Percentiles rank a stretch among this genome's conserved stretches.
These are phyloP conservation scores for Spiromastix sp. DNA, from an alignment of 2,329 filamentous ascomycete species.

Conservation along the genomic window DNA sequence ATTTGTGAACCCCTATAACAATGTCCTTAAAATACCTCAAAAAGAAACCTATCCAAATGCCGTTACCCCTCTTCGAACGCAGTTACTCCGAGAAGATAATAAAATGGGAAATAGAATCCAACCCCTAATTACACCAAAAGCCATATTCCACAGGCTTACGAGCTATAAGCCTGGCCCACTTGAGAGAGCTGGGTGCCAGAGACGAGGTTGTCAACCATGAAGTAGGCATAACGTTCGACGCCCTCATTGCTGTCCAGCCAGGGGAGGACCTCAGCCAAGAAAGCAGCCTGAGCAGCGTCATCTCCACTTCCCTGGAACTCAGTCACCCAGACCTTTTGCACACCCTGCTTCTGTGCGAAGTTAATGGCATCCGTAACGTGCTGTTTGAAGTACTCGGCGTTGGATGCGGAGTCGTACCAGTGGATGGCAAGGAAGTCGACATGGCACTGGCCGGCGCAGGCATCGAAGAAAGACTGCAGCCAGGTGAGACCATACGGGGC, in stretches of 20 bases:
- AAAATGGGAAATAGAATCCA: too few species aligned
- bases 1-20: too few species aligned
- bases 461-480: conserved; percentile 29
- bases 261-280: conserved; percentile 27
- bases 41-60: too few species aligned
- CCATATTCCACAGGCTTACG: too few species aligned
- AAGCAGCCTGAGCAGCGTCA: conserved; percentile 18
- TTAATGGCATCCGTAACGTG: conserved; percentile 27
- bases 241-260: conserved; percentile 29
- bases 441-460: conserved; percentile 27
- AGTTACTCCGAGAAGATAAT: too few species aligned
- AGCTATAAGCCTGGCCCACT: conserved; percentile 22
- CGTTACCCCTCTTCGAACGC: too few species aligned
- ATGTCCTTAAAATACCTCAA: too few species aligned
- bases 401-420: conserved; percentile 30
- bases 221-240: conserved; percentile 36
- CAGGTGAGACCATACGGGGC: conserved; percentile 27
- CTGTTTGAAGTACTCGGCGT: conserved; percentile 25
- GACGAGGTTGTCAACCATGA: conserved; percentile 15
- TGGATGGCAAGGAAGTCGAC: conserved; percentile 34
- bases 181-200: conserved; percentile 7
- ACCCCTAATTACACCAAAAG: too few species aligned
- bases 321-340: conserved; percentile 36
- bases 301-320: conserved; percentile 31
- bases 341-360: conserved; percentile 22